Evolutionary conservation across 2,329 filamentous ascomycete genomes (phyloP).

Genomic region (Pezicula rhizophila): DNA sequence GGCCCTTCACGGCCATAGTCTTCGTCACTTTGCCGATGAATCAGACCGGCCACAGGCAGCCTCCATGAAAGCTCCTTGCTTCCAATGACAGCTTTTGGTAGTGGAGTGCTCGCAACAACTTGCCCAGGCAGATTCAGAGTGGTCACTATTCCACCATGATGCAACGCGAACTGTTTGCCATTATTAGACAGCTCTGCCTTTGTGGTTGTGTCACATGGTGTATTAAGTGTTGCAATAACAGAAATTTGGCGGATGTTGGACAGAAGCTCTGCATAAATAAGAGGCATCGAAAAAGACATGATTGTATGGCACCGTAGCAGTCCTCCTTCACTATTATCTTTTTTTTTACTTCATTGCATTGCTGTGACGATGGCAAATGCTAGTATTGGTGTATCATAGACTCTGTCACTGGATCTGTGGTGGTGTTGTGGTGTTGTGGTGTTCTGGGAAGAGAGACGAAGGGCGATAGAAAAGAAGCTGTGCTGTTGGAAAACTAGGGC

Average conservation of each 20-base stretch:
- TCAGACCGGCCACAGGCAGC: conserved; percentile 34
- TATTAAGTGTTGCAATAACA: conserved; percentile 45
- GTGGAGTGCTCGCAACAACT: conserved; percentile 12
- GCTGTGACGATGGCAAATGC: no score
- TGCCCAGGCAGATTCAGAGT: conserved; percentile 33
- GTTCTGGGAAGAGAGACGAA: no score
- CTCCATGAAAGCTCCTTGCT: conserved; percentile 44
- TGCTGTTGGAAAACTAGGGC: neutral
- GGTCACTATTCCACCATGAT: conserved; percentile 38
- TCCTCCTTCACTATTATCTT: no score
- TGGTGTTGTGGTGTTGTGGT: no score
- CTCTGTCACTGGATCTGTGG: no score
- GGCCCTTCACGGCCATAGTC: conserved; percentile 18
- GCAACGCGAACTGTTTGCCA: conserved; percentile 40
- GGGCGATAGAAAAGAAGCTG: no score
- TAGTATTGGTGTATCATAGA: no score
- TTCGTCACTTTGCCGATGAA: conserved; percentile 8
- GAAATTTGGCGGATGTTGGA: conserved; percentile 60
- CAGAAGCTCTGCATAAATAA: conserved; percentile 59
- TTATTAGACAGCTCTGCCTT: conserved; percentile 35
- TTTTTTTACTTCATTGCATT: no score
- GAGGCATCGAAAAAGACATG: conserved; percentile 11
- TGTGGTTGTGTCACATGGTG: conserved; percentile 25
- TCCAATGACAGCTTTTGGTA: conserved; percentile 18
- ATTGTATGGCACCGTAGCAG: neutral